Percentiles rank a stretch among this genome's conserved stretches.
These are phyloP conservation scores for Pichia phayaonensis DNA, from an alignment of 805 yeast species.

Conservation along the genomic window DNA sequence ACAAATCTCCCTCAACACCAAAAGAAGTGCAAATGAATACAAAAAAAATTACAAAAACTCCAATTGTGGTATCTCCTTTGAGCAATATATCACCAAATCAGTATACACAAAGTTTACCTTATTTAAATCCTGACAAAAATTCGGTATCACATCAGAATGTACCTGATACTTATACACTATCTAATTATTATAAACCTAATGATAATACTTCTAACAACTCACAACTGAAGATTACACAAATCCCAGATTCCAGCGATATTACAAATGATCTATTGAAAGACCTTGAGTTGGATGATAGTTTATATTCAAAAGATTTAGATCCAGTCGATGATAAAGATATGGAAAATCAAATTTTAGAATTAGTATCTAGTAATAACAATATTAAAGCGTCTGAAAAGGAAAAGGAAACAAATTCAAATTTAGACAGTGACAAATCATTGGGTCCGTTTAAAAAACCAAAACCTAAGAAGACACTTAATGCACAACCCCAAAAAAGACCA, in stretches of 20 bases:
- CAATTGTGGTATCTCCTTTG: background rate
- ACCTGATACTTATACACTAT: conserved; percentile 1
- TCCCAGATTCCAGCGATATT: background rate
- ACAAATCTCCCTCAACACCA: background rate
- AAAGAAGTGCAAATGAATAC: background rate
- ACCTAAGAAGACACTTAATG: conserved; percentile 12
- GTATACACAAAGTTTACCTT: background rate
- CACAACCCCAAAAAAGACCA: conserved; percentile 51
- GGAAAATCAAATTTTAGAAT: background rate
- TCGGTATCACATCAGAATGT: background rate
- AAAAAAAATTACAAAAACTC: background rate
- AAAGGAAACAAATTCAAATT: background rate
- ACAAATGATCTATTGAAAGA: background rate
- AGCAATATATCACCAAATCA: background rate
- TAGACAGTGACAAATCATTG: background rate
- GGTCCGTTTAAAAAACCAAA: conserved; percentile 20
- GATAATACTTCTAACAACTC: background rate
- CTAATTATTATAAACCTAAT: background rate
- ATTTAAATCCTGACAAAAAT: background rate
- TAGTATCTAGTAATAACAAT: background rate
- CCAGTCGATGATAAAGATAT: background rate
- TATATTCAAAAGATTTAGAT: background rate
- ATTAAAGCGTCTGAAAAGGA: background rate
- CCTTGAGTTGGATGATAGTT: background rate
- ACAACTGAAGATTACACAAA: background rate